Conservation (phyloP, 176 grass and related monocot species). For the Musa itinerans region DNA sequence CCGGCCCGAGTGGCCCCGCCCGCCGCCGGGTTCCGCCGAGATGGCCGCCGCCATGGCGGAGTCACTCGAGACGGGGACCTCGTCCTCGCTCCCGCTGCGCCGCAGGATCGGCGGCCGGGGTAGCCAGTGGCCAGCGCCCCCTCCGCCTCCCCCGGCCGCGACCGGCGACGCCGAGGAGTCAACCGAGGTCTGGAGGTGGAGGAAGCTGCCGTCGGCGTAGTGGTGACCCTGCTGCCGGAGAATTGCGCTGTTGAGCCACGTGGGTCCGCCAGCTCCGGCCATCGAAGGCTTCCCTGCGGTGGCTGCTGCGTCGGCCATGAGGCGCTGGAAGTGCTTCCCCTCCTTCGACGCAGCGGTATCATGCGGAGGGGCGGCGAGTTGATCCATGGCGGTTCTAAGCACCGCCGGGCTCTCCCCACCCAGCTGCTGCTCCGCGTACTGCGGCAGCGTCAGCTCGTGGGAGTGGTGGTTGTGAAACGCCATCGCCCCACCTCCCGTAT, state of each 20-base stretch:
- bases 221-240: slow-evolving; percentile 28
- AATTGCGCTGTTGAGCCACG: slow-evolving; percentile 51
- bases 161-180: slow-evolving; percentile 35
- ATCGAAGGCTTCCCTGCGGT: neutral
- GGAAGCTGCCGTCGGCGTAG: slow-evolving; percentile 61
- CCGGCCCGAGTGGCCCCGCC: neutral
- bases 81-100: slow-evolving; percentile 14
- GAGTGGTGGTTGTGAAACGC: slow-evolving; percentile 32
- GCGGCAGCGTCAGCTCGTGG: slow-evolving; percentile 10
- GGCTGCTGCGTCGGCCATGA: neutral
- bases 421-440: slow-evolving; percentile 34
- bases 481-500: slow-evolving; percentile 5
- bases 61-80: slow-evolving; percentile 42
- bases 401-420: slow-evolving; percentile 9
- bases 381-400: slow-evolving; percentile 5
- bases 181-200: slow-evolving; percentile 55
- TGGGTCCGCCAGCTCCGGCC: slow-evolving; percentile 5
- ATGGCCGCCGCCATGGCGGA: slow-evolving; percentile 21
- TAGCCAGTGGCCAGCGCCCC: slow-evolving; percentile 16
- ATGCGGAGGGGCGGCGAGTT: neutral
- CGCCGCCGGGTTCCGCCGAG: neutral
- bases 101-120: neutral
- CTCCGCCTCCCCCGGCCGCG: slow-evolving; percentile 1
- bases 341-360: neutral
- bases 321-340: neutral